These are phyloP conservation scores for Plasmodium inui DNA, from an alignment of 169 alveolate species.

Conservation along the genomic window DNA sequence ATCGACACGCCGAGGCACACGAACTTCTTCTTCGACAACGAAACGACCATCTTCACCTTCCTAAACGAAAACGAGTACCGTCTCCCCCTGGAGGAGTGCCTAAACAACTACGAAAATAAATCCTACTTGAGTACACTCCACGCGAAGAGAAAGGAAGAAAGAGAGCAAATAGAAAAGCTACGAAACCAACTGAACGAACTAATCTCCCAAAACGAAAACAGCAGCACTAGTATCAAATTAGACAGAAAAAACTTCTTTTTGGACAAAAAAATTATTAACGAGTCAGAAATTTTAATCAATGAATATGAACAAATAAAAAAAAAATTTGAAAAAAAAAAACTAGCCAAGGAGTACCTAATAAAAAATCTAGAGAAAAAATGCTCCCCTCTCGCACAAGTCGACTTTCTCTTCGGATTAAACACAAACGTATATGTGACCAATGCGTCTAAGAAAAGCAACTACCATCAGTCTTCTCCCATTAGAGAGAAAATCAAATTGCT, in stretches of 20 bases:
- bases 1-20: background rate
- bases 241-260: constrained; percentile 30
- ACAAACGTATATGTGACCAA: constrained; percentile 18
- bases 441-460: background rate
- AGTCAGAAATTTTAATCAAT: constrained; percentile 30
- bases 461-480: background rate
- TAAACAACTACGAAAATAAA: background rate
- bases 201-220: constrained; percentile 24
- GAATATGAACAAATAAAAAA: constrained; percentile 58
- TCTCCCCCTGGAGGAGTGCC: background rate
- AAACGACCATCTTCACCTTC: constrained; percentile 58
- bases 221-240: background rate
- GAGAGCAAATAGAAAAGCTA: background rate
- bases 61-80: constrained; percentile 25
- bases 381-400: background rate
- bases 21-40: constrained; percentile 47
- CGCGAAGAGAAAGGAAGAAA: constrained; percentile 10
- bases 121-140: background rate
- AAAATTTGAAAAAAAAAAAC: constrained; percentile 20
- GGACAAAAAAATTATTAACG: constrained; percentile 55
- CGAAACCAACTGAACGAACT: constrained; percentile 15
- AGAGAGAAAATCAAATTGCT: constrained; percentile 34
- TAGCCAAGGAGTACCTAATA: constrained; percentile 13
- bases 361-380: constrained; percentile 50
- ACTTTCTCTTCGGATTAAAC: constrained; percentile 15